phyloP scores from a whole-genome alignment of 2,329 filamentous ascomycete species.

The Calycina marina region DNA sequence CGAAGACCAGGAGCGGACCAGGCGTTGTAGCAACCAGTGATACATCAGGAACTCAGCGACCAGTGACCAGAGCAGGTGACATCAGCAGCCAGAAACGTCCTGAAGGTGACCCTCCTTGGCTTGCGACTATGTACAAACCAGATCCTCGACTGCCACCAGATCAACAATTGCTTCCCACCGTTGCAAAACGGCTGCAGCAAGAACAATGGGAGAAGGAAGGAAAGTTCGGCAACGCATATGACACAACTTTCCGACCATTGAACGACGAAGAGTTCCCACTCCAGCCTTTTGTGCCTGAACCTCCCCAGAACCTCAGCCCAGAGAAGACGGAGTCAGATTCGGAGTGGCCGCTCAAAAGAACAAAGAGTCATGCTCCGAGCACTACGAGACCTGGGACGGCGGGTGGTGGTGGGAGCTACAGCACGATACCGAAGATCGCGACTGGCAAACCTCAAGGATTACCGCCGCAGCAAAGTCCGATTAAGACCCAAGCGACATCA shows the following conservation, averaged over 20 bases:
- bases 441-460: constrained; percentile 26
- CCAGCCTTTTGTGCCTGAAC: constrained; percentile 11
- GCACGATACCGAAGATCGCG: constrained; percentile 25
- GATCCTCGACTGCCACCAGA: constrained; percentile 89
- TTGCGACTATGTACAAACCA: constrained; percentile 87
- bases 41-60: constrained; percentile 33
- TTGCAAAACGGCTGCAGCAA: constrained; percentile 80
- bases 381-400: constrained; percentile 31
- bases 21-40: constrained; percentile 32
- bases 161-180: constrained; percentile 87
- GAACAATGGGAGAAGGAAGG: constrained; percentile 93
- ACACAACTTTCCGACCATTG: constrained; percentile 73
- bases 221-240: constrained; percentile 71
- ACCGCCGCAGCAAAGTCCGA: constrained; percentile 4
- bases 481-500: no score
- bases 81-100: constrained; percentile 44
- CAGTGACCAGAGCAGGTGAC: constrained; percentile 46
- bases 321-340: constrained; percentile 22
- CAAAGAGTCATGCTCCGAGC: constrained; percentile 34
- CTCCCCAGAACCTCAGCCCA: constrained; percentile 5
- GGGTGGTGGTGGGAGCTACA: constrained; percentile 36
- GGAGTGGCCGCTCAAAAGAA: constrained; percentile 44
- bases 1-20: constrained; percentile 41
- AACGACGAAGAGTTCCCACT: constrained; percentile 47
- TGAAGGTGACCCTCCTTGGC: constrained; percentile 92